Percentiles rank a stretch among this genome's conserved stretches.
Evolutionary conservation across 1,139 yeast species (phyloP).

Genomic region (Zygosaccharomyces pseudobailii): DNA sequence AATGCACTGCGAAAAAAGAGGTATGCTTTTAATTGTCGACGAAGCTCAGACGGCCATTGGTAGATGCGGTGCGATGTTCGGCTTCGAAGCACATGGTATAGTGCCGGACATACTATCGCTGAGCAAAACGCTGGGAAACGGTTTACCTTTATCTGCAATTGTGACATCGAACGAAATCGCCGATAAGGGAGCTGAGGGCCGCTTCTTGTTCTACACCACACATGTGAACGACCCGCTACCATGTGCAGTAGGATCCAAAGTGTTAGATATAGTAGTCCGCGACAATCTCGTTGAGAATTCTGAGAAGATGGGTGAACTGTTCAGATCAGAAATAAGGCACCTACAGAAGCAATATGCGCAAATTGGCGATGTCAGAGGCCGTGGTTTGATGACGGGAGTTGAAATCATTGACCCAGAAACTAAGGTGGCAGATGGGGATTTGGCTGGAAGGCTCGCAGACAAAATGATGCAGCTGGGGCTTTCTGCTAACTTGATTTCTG

Average conservation of each 20-base stretch:
- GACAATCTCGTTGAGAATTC: conserved; percentile 22
- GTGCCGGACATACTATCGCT: conserved; percentile 28
- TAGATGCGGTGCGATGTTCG: conserved; percentile 29
- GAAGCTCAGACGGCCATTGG: conserved; percentile 32
- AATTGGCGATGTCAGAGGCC: conserved; percentile 18
- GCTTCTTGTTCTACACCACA: conserved; percentile 25
- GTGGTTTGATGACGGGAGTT: conserved; percentile 23
- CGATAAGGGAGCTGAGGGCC: conserved; percentile 12
- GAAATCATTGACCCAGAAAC: conserved; percentile 23
- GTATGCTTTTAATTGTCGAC: conserved; percentile 28
- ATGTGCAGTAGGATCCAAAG: conserved; percentile 29
- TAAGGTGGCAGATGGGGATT: conserved; percentile 18
- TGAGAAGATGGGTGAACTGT: conserved; percentile 20
- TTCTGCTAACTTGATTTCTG: conserved; percentile 23
- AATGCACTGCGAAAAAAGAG: conserved; percentile 24
- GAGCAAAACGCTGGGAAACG: conserved; percentile 28
- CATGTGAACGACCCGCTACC: conserved; percentile 30
- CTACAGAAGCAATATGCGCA: conserved; percentile 12
- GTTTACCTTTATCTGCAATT: conserved; percentile 28
- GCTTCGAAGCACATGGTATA: conserved; percentile 22
- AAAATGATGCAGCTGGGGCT: conserved; percentile 24
- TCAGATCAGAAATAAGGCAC: conserved; percentile 13
- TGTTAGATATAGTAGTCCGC: conserved; percentile 26
- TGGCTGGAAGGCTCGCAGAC: conserved; percentile 17
- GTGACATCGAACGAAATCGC: conserved; percentile 23